Percentiles rank a stretch among this genome's conserved stretches.
These are phyloP conservation scores for Coprinopsis marcescibilis DNA, from an alignment of 768 basidiomycete species.

Conservation along the genomic window DNA sequence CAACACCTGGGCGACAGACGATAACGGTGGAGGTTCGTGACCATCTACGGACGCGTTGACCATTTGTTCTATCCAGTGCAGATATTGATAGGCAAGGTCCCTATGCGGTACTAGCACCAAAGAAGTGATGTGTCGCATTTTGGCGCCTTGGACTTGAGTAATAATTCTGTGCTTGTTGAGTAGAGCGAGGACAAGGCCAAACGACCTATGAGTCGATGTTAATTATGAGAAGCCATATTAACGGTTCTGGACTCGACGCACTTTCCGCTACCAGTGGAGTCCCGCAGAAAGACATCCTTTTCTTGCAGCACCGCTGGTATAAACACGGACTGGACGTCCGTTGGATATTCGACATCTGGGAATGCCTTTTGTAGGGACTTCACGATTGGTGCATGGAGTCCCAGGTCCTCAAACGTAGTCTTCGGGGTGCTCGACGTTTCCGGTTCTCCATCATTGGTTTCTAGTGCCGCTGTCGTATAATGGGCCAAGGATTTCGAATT, in stretches of 20 bases:
- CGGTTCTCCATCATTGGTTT: background rate
- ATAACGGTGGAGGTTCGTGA: slow-evolving; percentile 24
- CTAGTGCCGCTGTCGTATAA: background rate
- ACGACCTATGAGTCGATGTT: slow-evolving; percentile 45
- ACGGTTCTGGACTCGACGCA: slow-evolving; percentile 27
- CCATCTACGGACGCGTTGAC: slow-evolving; percentile 24
- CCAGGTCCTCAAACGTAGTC: slow-evolving; percentile 39
- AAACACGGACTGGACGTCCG: slow-evolving; percentile 51
- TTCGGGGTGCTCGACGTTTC: background rate
- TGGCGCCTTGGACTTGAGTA: slow-evolving; percentile 16
- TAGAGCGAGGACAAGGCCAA: slow-evolving; percentile 62
- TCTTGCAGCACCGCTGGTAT: slow-evolving; percentile 54
- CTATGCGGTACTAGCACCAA: slow-evolving; percentile 68
- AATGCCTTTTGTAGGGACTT: slow-evolving; percentile 52
- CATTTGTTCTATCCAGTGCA: slow-evolving; percentile 59
- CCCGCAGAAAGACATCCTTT: slow-evolving; percentile 61
- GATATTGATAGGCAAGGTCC: slow-evolving; percentile 63
- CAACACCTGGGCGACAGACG: slow-evolving; percentile 52
- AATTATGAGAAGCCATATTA: background rate
- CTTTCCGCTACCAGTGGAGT: slow-evolving; percentile 78
- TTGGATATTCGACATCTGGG: slow-evolving; percentile 54
- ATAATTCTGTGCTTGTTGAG: slow-evolving; percentile 47
- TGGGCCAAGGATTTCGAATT: too few species aligned
- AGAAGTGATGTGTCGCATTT: slow-evolving; percentile 37
- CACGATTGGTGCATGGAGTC: slow-evolving; percentile 44